These are phyloP conservation scores for Trichoderma atrobrunneum DNA, from an alignment of 2,329 filamentous ascomycete genomes.

Conservation along the genomic window DNA sequence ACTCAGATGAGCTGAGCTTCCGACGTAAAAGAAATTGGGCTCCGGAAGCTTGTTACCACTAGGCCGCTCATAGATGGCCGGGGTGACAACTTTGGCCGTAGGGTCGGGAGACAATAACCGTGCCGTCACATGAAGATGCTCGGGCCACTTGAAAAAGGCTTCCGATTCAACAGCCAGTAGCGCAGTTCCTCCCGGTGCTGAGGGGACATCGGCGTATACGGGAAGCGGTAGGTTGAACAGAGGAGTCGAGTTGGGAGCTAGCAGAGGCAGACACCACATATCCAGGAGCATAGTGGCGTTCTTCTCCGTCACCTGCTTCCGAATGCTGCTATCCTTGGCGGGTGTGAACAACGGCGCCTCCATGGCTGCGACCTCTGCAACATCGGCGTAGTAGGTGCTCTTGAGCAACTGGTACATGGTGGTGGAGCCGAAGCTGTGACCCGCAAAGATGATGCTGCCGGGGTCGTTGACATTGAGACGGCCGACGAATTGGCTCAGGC, in stretches of 20 bases:
- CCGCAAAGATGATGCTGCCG: conserved; percentile 70
- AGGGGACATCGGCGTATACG: conserved; percentile 53
- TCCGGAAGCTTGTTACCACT: conserved; percentile 44
- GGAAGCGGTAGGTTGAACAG: conserved; percentile 74
- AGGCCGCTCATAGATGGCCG: conserved; percentile 42
- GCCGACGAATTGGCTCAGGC: conserved; percentile 59
- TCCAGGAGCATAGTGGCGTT: conserved; percentile 71
- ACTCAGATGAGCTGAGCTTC: conserved; percentile 72
- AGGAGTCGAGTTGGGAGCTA: conserved; percentile 58
- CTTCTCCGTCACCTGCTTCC: conserved; percentile 63
- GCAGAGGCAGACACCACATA: conserved; percentile 74
- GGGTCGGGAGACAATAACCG: conserved; percentile 61
- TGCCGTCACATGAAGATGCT: conserved; percentile 68
- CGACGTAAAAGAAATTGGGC: conserved; percentile 73
- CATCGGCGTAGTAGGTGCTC: conserved; percentile 65
- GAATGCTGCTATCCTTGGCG: conserved; percentile 51
- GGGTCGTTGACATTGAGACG: conserved; percentile 66
- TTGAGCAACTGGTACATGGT: conserved; percentile 76
- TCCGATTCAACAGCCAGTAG: conserved; percentile 72
- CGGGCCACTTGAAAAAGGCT: conserved; percentile 74
- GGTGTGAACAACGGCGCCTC: conserved; percentile 62
- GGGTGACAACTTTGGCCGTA: conserved; percentile 39
- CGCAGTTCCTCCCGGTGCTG: conserved; percentile 53
- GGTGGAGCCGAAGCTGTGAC: conserved; percentile 78
- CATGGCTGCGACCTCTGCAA: conserved; percentile 45